Percentiles rank a stretch among this genome's conserved stretches.
These are phyloP conservation scores for Leccinum griseonigrum DNA, from an alignment of 1,284 basidiomycete species.

Conservation along the genomic window DNA sequence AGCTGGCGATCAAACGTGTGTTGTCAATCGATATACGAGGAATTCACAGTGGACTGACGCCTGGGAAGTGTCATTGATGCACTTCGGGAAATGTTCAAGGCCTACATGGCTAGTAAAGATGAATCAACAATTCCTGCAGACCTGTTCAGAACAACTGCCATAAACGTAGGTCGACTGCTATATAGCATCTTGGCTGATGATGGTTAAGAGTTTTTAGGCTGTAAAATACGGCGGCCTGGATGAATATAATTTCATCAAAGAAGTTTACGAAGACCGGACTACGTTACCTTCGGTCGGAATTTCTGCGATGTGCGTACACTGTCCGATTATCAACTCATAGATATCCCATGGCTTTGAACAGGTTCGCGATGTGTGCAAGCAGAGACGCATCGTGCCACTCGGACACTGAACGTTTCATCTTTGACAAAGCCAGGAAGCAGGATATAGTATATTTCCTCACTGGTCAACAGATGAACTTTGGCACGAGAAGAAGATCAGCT, in stretches of 20 bases:
- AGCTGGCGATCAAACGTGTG: constrained; percentile 59
- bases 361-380: constrained; percentile 35
- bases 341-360: constrained; percentile 5
- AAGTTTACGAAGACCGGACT: constrained; percentile 69
- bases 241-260: constrained; percentile 77
- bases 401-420: constrained; percentile 48
- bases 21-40: not conserved
- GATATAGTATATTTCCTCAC: constrained; percentile 47
- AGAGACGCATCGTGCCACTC: constrained; percentile 40
- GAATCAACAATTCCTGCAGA: constrained; percentile 81
- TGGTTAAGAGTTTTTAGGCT: constrained; percentile 39
- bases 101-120: constrained; percentile 72
- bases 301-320: constrained; percentile 60
- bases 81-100: constrained; percentile 71
- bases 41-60: not conserved
- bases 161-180: constrained; percentile 38
- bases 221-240: constrained; percentile 72
- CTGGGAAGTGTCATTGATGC: constrained; percentile 65
- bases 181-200: constrained; percentile 1
- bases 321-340: not conserved
- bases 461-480: constrained; percentile 37
- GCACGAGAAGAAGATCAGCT: constrained; percentile 34
- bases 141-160: constrained; percentile 56
- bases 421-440: constrained; percentile 49
- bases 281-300: constrained; percentile 69